Evolutionary conservation across 371 early-diverging fungal genomes (phyloP).

Genomic region (Mucor piriformis): DNA sequence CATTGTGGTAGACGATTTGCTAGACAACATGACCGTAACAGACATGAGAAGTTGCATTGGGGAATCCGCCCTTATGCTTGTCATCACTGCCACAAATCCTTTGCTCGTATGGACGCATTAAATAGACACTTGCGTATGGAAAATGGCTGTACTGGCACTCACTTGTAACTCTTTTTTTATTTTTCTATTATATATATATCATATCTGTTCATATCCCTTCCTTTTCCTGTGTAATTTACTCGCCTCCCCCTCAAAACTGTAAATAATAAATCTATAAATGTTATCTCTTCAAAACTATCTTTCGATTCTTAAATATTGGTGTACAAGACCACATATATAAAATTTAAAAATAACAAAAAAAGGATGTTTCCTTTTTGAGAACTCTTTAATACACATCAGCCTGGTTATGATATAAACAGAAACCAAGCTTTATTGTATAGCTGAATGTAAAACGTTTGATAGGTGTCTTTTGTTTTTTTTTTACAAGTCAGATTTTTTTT

Average conservation of each 20-base stretch:
- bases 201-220: slow-evolving; percentile 2
- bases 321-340: neutral
- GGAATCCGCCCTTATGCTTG: slow-evolving; percentile 63
- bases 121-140: slow-evolving; percentile 72
- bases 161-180: neutral
- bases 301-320: neutral
- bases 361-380: slow-evolving; percentile 1
- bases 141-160: slow-evolving; percentile 46
- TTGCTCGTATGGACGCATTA: slow-evolving; percentile 71
- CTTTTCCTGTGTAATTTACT: neutral
- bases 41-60: slow-evolving; percentile 62
- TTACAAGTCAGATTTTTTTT: neutral
- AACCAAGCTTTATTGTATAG: neutral
- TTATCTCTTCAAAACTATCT: neutral
- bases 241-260: neutral
- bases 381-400: slow-evolving; percentile 5
- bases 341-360: neutral
- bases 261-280: neutral
- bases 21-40: slow-evolving; percentile 62
- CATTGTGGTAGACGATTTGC: slow-evolving; percentile 56
- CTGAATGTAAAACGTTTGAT: neutral
- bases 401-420: slow-evolving; percentile 1
- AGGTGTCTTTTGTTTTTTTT: neutral
- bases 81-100: slow-evolving; percentile 52
- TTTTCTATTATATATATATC: neutral